Evolutionary conservation across 192 early-diverging fungal genomes (phyloP).

Genomic region (Entomortierella lignicola): DNA sequence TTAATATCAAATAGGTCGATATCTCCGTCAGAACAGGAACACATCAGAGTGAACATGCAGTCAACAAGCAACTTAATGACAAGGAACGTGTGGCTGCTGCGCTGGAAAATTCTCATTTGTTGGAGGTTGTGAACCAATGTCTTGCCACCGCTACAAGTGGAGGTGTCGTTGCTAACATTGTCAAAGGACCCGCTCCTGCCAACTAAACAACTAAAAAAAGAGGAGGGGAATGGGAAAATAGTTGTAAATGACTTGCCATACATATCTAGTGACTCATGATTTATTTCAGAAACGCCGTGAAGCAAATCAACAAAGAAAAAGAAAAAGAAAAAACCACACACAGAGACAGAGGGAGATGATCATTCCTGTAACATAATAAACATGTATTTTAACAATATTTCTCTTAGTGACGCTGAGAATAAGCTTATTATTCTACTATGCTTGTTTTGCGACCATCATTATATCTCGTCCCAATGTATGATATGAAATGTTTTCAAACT

Average conservation of each 20-base stretch:
- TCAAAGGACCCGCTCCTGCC: slow-evolving; percentile 37
- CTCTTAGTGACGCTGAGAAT: not conserved
- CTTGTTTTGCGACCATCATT: slow-evolving; percentile 45
- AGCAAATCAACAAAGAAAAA: no score
- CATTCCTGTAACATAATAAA: slow-evolving; percentile 3
- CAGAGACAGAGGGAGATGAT: not conserved
- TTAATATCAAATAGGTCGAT: slow-evolving; percentile 74
- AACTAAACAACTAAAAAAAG: slow-evolving; percentile 8
- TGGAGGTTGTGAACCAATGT: slow-evolving; percentile 96
- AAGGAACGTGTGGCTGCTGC: slow-evolving; percentile 99
- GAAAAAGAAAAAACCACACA: not conserved
- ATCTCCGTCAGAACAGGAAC: slow-evolving; percentile 92
- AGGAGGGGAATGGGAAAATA: not conserved
- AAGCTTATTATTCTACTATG: not conserved
- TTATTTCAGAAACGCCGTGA: no score
- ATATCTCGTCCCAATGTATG: slow-evolving; percentile 35
- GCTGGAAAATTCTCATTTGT: slow-evolving; percentile 91
- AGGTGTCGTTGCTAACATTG: slow-evolving; percentile 51
- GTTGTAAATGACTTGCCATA: not conserved
- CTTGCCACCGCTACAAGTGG: slow-evolving; percentile 68
- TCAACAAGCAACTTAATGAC: slow-evolving; percentile 99
- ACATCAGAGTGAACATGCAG: slow-evolving; percentile 94
- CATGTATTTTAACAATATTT: not conserved
- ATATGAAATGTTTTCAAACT: slow-evolving; percentile 29
- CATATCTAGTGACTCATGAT: no score